Base-by-base conservation (phyloP, 2,329 filamentous ascomycete genomes). In the Xylaria sp. region DNA sequence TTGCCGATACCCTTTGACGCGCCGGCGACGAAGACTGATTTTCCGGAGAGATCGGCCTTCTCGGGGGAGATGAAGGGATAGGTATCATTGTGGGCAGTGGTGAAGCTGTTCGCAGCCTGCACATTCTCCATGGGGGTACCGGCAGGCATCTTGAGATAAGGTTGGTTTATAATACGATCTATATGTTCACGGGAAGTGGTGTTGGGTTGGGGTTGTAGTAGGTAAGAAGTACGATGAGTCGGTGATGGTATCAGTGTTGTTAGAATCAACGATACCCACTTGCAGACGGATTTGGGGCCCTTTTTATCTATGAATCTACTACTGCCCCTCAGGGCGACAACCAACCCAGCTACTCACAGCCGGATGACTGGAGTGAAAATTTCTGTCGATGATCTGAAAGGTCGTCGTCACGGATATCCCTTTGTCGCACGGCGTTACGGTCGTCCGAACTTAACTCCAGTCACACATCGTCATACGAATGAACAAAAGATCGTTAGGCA, bases 1-100 rank as follows among this genome's bases (percentile, higher is more conserved):
- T 78, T 80, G 8, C 87, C 86, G 61, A 87, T 82, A 28, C 85
- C 84, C 54, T 81, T 83, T 3, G 83, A 84, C 1, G 83, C 85
- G 8, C 86, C 86, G 6, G 82, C 85, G 58, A 88, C 82, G 67
- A 89, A 81, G 58, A 79, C 75, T 1, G 77, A 78, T 64, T 65
- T 76, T 10, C 78, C 76, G n/a, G 66, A 63, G 3, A 78, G 72
- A 63, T 77, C 56, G 4, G 63, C 51, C 28, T 74, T 74, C 10
- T 70, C 66, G 6, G 74, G 69, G 1, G 75, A 74, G 48, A 79
- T 78, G 48, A 72, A 77, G 23, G 75, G 70, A 65, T 81, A 81
- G 2, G 80, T 80, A 67, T 80, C 79, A 6, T 63, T 63, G 66
- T 77, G 76, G 50, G 9, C 34, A 20, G 66, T 63, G 15, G 67